These are phyloP conservation scores for Striga asiatica DNA, from an alignment of 257 asterid genomes.

Conservation along the genomic window DNA sequence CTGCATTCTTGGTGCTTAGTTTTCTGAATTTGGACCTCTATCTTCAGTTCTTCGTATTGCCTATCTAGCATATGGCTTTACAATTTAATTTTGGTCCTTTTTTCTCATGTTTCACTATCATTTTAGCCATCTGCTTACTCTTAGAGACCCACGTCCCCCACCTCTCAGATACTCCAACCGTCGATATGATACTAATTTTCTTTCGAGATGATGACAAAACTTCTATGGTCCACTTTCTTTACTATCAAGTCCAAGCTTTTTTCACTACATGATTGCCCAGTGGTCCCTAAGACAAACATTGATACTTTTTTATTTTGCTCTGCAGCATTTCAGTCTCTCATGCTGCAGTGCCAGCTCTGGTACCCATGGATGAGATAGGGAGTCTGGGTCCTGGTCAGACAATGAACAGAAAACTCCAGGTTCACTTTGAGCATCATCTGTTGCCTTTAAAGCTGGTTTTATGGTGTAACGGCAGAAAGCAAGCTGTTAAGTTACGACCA, in stretches of 20 bases:
- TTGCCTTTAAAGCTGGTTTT: conserved; percentile 81
- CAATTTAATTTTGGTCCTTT: not conserved
- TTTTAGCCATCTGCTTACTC: not conserved
- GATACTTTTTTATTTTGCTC: conserved; percentile 21
- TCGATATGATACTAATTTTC: not conserved
- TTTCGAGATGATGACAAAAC: not conserved
- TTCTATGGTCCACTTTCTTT: not conserved
- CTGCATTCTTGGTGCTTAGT: not conserved
- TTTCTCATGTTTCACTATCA: not conserved
- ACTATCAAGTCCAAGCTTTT: not conserved
- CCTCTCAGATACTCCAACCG: not conserved
- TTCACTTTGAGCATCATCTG: conserved; percentile 82
- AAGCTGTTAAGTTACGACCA: conserved; percentile 73
- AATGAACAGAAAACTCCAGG: conserved; percentile 46
- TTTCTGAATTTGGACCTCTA: not conserved
- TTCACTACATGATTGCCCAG: conserved; percentile 6
- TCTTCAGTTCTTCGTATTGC: not conserved
- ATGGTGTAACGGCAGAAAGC: conserved; percentile 48
- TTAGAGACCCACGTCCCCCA: not conserved
- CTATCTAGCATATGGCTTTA: not conserved
- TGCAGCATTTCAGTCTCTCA: conserved; percentile 36
- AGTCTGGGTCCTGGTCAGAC: conserved; percentile 59
- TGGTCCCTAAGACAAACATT: conserved; percentile 9
- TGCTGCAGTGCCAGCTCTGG: conserved; percentile 37
- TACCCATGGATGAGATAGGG: conserved; percentile 66